Conservation (phyloP, 345 rosid species). For the Garcia nutans region DNA sequence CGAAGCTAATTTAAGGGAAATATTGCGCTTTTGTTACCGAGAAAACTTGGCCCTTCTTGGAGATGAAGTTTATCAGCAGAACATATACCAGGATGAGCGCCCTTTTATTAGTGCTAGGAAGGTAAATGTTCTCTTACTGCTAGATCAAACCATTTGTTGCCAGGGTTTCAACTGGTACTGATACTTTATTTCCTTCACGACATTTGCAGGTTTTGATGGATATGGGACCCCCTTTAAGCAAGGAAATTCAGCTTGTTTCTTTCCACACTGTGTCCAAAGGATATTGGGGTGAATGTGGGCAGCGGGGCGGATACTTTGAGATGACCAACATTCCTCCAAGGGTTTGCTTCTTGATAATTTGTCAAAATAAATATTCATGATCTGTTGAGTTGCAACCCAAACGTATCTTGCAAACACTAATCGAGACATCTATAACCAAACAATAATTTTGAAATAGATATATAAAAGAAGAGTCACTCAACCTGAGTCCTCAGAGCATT, state of each 20-base stretch:
- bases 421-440: neutral
- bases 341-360: constrained; percentile 41
- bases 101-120: constrained; percentile 87
- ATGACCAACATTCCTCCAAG: constrained; percentile 91
- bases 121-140: constrained; percentile 40
- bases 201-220: constrained; percentile 72
- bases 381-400: neutral
- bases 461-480: neutral
- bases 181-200: constrained; percentile 11
- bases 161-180: constrained; percentile 10
- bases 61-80: constrained; percentile 99
- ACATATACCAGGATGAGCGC: constrained; percentile 92
- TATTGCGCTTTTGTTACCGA: constrained; percentile 66
- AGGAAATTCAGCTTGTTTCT: constrained; percentile 87
- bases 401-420: constrained; percentile 14
- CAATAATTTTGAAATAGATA: neutral
- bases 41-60: constrained; percentile 86
- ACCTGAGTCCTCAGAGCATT: neutral
- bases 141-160: constrained; percentile 15
- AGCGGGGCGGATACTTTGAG: constrained; percentile 99
- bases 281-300: constrained; percentile 99
- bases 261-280: constrained; percentile 99
- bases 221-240: constrained; percentile 82
- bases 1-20: constrained; percentile 83
- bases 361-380: constrained; percentile 1